These are phyloP conservation scores for Endoconidiophora polonica DNA, from an alignment of 2,329 filamentous ascomycete species.

Conservation along the genomic window DNA sequence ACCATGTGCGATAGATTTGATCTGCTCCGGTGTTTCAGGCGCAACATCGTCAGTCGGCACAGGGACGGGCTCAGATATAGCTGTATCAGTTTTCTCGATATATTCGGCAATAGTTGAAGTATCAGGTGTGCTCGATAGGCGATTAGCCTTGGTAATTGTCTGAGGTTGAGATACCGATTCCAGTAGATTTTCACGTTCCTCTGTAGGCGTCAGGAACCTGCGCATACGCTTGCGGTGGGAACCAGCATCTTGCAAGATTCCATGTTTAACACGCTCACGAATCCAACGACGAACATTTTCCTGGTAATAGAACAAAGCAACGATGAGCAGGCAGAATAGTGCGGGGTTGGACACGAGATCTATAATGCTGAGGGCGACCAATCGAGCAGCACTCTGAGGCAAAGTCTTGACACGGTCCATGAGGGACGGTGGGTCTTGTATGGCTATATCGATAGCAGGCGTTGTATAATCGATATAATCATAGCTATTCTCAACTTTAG, in stretches of 20 bases:
- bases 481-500: constrained; percentile 16
- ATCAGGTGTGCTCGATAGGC: background rate
- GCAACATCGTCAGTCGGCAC: background rate
- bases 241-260: constrained; percentile 8
- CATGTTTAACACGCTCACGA: constrained; percentile 9
- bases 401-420: constrained; percentile 34
- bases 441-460: constrained; percentile 15
- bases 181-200: constrained; percentile 9
- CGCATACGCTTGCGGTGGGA: constrained; percentile 8
- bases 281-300: constrained; percentile 26
- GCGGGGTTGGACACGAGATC: constrained; percentile 41
- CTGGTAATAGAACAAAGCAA: constrained; percentile 27
- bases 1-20: background rate
- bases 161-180: background rate
- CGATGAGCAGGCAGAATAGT: constrained; percentile 29
- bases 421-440: constrained; percentile 25
- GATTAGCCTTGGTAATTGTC: background rate
- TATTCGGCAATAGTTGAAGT: background rate
- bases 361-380: constrained; percentile 22
- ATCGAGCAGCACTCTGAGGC: constrained; percentile 28
- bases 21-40: constrained; percentile 1
- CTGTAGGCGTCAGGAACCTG: constrained; percentile 9
- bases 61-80: background rate
- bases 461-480: constrained; percentile 20
- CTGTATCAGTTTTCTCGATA: background rate